A percentile compares a stretch with the other conserved stretches of the same genome.
Evolutionary conservation across 2,329 filamentous ascomycete species (phyloP).

Genomic region (Emmonsia crescens): DNA sequence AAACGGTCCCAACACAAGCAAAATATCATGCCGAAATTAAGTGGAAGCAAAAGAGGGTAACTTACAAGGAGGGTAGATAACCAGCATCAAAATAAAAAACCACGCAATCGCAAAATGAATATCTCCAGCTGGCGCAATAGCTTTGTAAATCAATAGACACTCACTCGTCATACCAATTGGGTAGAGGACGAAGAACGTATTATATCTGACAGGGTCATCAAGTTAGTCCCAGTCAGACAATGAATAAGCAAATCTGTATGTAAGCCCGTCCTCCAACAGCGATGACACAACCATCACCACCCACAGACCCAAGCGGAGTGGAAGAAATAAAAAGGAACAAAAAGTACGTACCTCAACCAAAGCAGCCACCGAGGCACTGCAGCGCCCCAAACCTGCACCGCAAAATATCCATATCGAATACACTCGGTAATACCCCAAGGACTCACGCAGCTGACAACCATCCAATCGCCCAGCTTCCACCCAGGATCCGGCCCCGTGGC

Average conservation of each 20-base stretch:
- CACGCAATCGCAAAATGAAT: constrained; percentile 44
- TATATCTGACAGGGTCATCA: constrained; percentile 43
- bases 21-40: not conserved
- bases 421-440: constrained; percentile 91
- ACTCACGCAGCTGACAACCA: constrained; percentile 45
- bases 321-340: not conserved
- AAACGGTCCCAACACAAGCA: constrained; percentile 5
- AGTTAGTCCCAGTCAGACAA: not conserved
- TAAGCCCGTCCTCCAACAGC: not conserved
- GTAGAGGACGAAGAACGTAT: constrained; percentile 87
- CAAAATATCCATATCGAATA: constrained; percentile 86
- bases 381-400: constrained; percentile 47
- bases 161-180: constrained; percentile 85
- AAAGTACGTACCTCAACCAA: constrained; percentile 55
- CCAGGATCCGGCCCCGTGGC: constrained; percentile 16
- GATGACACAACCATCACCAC: not conserved
- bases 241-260: not conserved
- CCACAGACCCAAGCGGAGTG: not conserved
- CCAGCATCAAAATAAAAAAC: constrained; percentile 54
- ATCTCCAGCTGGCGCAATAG: constrained; percentile 49
- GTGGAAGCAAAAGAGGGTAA: not conserved
- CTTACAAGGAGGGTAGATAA: constrained; percentile 67
- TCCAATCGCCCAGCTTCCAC: constrained; percentile 28
- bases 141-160: constrained; percentile 64
- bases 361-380: constrained; percentile 56